Conservation (phyloP, 257 asterid species). For the Capsicum pubescens region DNA sequence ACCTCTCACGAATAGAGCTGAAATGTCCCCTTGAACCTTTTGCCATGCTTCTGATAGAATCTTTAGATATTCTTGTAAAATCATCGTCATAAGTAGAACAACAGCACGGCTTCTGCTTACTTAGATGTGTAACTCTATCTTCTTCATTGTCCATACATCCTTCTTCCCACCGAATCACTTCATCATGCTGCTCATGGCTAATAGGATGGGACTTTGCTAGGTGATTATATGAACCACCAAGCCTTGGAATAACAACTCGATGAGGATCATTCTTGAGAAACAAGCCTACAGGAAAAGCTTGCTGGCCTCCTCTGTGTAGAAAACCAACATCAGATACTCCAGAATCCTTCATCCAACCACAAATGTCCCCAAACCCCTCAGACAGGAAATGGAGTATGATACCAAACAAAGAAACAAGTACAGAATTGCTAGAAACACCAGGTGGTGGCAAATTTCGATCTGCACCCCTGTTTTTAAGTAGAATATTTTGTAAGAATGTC, state of each 20-base stretch:
- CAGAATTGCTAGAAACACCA: conserved; percentile 94
- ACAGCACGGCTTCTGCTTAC: conserved; percentile 87
- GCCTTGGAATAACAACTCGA: conserved; percentile 82
- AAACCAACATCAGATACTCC: conserved; percentile 76
- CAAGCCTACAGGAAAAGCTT: conserved; percentile 74
- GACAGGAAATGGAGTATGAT: conserved; percentile 90
- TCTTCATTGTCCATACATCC: conserved; percentile 88
- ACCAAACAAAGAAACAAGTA: conserved; percentile 78
- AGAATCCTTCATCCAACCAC: conserved; percentile 73
- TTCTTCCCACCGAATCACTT: conserved; percentile 91
- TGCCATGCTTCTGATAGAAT: conserved; percentile 51
- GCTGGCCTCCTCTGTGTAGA: conserved; percentile 93
- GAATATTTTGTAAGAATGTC: conserved; percentile 76
- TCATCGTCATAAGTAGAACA: conserved; percentile 73
- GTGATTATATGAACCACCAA: conserved; percentile 90
- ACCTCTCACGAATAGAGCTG: conserved; percentile 75
- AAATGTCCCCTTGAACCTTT: conserved; percentile 78
- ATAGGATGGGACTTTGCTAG: conserved; percentile 64
- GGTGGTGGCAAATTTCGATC: conserved; percentile 90
- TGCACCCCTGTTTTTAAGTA: conserved; percentile 94
- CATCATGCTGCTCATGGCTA: conserved; percentile 59
- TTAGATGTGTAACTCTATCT: conserved; percentile 69
- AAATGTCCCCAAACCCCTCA: conserved; percentile 76
- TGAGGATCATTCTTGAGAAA: conserved; percentile 85
- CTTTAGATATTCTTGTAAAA: conserved; percentile 58